Evolutionary conservation across 345 rosid genomes (phyloP), one percentile per base, ranked within the genome.

Genomic region (Brassica carinata): DNA sequence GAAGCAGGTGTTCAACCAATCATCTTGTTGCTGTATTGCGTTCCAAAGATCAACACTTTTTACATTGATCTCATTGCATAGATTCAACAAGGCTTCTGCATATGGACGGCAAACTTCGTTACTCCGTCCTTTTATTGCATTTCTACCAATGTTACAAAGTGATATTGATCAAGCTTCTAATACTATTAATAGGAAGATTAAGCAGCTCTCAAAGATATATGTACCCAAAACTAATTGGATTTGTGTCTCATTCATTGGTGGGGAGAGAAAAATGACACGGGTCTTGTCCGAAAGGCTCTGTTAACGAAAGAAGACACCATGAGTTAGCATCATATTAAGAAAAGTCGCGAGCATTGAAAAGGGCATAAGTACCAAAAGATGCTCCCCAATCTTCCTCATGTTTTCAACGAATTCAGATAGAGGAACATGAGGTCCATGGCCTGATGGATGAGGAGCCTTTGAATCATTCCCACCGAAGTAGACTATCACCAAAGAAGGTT

Each of bases 401-500:
- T 96, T 96, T 4, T 86, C 90, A 0, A 77, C 18, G 58, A 87
- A 93, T 75, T 91, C 97, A 2, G 90, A 82, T 26, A 95, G 85
- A 8, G 96, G 99, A n/a, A 95, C 99, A 82, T 95, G 98, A 71
- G 96, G 86, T 19, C 97, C 94, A 1, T 85, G 72, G 36, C 91
- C 94, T 67, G 87, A 84, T 15, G 96, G 84, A 69, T 85, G 86
- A 77, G 96, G 89, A 27, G 63, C 82, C 87, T 72, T 72, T 27
- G 99, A 93, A 81, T 95, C 99, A 48, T 95, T 95, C 57, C 99
- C 99, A 69, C 99, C 98, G 33, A 95, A 93, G 84, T 95, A 95
- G 31, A 95, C 94, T 45, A 95, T 88, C 77, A 95, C 97, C 86
- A 95, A 79, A 4, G 94, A 83, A 58, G 99, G 99, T 73, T 93